Conservation (phyloP, 164 flowering plant genomes). For the Vitis vinifera region ASM3070453v1 NC_081817.1:29447501-29448000, state of each 20-base stretch:
- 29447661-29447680: too few relatives aligned
- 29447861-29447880: neutral
- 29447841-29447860: too few relatives aligned
- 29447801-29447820: too few relatives aligned
- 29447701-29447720: too few relatives aligned
- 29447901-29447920: neutral
- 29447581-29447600: neutral
- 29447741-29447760: too few relatives aligned
- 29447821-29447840: too few relatives aligned
- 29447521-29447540: constrained; percentile 9
- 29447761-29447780: too few relatives aligned
- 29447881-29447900: neutral
- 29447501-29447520: neutral
- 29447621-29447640: neutral
- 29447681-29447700: too few relatives aligned
- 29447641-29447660: neutral
- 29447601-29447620: neutral
- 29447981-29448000: too few relatives aligned
- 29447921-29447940: neutral
- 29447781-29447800: too few relatives aligned
- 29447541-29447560: neutral
- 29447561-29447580: neutral
- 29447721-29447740: too few relatives aligned
- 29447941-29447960: neutral
- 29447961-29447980: constrained; percentile 1